Conservation (phyloP, 768 basidiomycete species). For the Leucocoprinus birnbaumii region DNA sequence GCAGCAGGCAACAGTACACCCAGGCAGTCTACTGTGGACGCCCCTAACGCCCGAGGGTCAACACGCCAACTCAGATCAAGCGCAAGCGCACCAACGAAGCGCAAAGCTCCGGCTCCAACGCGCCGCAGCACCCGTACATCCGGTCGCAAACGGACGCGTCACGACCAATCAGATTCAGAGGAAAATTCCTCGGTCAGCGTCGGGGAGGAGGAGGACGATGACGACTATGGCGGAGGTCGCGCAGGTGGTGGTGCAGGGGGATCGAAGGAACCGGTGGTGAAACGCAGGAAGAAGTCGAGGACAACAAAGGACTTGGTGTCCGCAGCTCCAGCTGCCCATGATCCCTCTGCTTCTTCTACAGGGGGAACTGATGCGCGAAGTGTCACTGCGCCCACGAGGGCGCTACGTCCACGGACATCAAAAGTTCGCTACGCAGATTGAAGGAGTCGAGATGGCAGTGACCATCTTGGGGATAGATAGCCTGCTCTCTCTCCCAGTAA, state of each 20-base stretch:
- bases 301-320: slow-evolving; percentile 5
- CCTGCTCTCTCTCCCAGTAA: too few species aligned
- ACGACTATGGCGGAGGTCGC: too few species aligned
- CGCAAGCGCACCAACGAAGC: background rate
- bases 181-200: slow-evolving; percentile 17
- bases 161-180: slow-evolving; percentile 7
- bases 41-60: too few species aligned
- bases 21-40: background rate
- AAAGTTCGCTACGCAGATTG: slow-evolving; percentile 45
- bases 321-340: slow-evolving; percentile 1
- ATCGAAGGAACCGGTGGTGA: slow-evolving; percentile 12
- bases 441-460: background rate
- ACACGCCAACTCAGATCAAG: background rate
- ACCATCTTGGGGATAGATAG: too few species aligned
- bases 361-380: background rate
- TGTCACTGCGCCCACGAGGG: slow-evolving; percentile 35
- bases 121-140: slow-evolving; percentile 3
- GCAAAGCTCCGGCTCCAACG: background rate
- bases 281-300: slow-evolving; percentile 31
- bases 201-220: slow-evolving; percentile 18
- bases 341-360: slow-evolving; percentile 13
- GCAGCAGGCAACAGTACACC: slow-evolving; percentile 9
- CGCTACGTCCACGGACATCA: slow-evolving; percentile 53
- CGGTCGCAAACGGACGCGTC: background rate
- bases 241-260: slow-evolving; percentile 14